Evolutionary conservation across 2,329 filamentous ascomycete genomes (phyloP).

Genomic region (Colletotrichum sublineola): DNA sequence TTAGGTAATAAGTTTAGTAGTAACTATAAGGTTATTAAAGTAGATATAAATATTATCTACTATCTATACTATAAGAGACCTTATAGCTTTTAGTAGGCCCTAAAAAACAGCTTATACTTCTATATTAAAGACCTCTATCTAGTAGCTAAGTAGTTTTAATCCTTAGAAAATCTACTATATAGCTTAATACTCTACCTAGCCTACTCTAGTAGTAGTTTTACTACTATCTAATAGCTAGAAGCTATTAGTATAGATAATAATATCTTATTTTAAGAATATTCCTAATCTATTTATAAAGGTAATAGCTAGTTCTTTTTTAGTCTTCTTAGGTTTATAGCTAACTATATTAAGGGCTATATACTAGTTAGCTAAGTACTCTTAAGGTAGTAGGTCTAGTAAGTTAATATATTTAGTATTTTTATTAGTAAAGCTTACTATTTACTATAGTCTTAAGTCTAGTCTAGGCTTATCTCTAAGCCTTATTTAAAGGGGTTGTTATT

Average conservation of each 20-base stretch:
- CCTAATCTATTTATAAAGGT: background rate
- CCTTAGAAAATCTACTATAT: constrained; percentile 8
- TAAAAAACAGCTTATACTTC: background rate
- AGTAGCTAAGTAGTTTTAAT: background rate
- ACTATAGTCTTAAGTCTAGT: background rate
- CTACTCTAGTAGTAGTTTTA: constrained; percentile 3
- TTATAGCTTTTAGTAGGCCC: background rate
- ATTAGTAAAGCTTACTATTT: background rate
- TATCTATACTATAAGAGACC: background rate
- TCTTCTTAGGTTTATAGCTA: background rate
- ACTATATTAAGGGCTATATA: background rate
- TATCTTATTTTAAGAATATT: constrained; percentile 12
- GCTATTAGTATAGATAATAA: background rate
- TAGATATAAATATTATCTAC: constrained; percentile 8
- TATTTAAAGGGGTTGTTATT: background rate
- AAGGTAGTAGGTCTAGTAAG: background rate
- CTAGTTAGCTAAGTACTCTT: background rate
- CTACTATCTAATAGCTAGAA: background rate
- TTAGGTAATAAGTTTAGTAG: background rate
- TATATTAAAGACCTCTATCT: constrained; percentile 11
- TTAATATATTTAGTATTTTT: background rate
- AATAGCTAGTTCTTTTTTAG: background rate
- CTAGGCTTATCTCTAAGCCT: background rate
- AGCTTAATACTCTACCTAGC: constrained; percentile 8
- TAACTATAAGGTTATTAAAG: constrained; percentile 9